Evolutionary conservation across 2,329 filamentous ascomycete genomes (phyloP).

Genomic region (Ophiocordyceps camponoti-saundersi): DNA sequence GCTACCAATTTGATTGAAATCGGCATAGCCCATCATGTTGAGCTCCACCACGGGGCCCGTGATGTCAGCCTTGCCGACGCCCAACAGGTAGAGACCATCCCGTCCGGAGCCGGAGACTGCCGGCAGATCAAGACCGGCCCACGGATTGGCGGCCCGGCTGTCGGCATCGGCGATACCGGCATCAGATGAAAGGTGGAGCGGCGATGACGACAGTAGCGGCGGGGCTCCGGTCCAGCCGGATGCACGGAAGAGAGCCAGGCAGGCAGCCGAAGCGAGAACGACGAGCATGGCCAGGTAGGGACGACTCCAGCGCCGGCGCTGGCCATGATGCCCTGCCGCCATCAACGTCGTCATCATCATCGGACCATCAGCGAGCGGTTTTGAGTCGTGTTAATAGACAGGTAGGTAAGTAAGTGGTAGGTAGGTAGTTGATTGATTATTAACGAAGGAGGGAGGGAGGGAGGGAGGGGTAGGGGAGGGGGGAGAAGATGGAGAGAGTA

Average conservation of each 20-base stretch:
- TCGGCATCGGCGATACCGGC: not conserved
- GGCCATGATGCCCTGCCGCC: not conserved
- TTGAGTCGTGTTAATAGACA: too few species aligned
- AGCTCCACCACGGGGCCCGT: constrained; percentile 70
- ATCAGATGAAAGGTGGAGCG: not conserved
- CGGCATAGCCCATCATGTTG: constrained; percentile 80
- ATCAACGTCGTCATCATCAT: not conserved
- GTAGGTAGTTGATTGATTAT: not conserved
- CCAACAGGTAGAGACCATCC: constrained; percentile 23
- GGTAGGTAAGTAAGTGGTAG: too few species aligned
- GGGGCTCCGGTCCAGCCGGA: constrained; percentile 4
- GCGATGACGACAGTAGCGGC: constrained; percentile 4
- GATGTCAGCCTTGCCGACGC: constrained; percentile 36
- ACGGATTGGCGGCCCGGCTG: not conserved
- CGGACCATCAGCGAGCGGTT: not conserved
- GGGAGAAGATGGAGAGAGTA: not conserved
- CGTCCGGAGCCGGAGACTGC: too few species aligned
- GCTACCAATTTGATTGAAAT: constrained; percentile 59
- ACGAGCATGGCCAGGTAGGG: constrained; percentile 3
- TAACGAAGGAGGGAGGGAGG: not conserved
- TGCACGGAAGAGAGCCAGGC: constrained; percentile 4
- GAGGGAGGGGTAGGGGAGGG: not conserved
- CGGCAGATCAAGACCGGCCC: not conserved
- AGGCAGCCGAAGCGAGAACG: constrained; percentile 3
- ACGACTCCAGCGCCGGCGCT: not conserved